Evolutionary conservation across 805 yeast genomes (phyloP), one percentile per base, ranked within the genome.

Genomic region (Metschnikowia cubensis): DNA sequence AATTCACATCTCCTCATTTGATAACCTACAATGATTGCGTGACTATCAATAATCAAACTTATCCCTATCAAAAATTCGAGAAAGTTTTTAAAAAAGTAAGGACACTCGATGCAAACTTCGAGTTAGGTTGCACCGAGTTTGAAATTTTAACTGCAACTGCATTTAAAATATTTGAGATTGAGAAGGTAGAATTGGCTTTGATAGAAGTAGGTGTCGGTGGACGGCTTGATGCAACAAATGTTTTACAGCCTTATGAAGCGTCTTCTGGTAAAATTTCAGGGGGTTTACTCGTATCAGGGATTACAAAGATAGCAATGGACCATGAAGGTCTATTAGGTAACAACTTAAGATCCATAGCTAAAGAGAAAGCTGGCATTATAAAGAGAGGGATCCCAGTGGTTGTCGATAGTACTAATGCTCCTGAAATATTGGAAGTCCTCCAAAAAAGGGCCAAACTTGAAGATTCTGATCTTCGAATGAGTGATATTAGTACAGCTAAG

Each of bases 191-290:
- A 21, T 69, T 86, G 48, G 97, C 96, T 0, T 81, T 92, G 0
- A 67, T 92, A n/a, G 99, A 92, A 65, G 97, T 90, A 3, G 99
- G 99, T 0, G 70, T 94, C 6, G 99, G 99, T 2, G 99, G 99
- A 0, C 67, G 87, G 38, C 64, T 82, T 11, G 99, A 92, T 67
- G 89, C 97, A 1, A 92, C 99, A 0, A 92, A 92, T 69, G 87
- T 87, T 0, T n/a, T 42, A 21, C 37, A 32, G 31, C 45, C 45
- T 14, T 42, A 64, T 85, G 25, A 60, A 58, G 10, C 54, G 52
- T 4, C 25, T 50, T 7, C 4, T 20, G 11, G 34, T 18, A 13
- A 20, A 29, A 15, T 4, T 11, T n/a, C 25, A 6, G 56, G 59
- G 4, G 76, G 81, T 14, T 82, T 82, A 31, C 47, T 85, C 35